phyloP scores from a whole-genome alignment of 768 basidiomycete genomes.

The Lactifluus subvellereus region DNA sequence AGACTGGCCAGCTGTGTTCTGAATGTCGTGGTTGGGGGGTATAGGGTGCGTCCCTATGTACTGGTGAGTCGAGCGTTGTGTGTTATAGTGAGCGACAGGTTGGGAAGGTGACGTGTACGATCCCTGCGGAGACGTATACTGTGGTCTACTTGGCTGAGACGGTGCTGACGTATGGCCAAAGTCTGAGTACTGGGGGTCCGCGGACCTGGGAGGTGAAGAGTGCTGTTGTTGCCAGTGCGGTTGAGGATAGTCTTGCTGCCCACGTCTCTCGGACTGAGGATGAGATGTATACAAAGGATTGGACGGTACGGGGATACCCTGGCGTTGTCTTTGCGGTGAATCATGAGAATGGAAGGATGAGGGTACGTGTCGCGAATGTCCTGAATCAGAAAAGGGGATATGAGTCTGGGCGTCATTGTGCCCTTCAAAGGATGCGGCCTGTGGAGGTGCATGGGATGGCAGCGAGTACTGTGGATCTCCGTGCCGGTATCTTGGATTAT shows the following conservation, averaged over 20 bases:
- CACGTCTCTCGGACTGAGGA: not conserved
- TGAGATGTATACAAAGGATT: not conserved
- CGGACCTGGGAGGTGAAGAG: not conserved
- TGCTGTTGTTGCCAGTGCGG: not conserved
- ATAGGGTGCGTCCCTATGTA: not conserved
- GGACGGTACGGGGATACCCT: not conserved
- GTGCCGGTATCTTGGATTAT: too few species aligned
- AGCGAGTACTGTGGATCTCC: too few species aligned
- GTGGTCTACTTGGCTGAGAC: not conserved
- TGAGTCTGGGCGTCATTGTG: not conserved
- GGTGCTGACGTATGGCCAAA: not conserved
- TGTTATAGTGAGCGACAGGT: too few species aligned
- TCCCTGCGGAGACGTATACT: not conserved
- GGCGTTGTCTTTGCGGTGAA: not conserved
- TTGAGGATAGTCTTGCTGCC: not conserved
- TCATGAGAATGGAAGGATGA: not conserved
- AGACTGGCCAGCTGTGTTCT: too few species aligned
- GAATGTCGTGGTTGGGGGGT: too few species aligned
- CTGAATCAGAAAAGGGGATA: not conserved
- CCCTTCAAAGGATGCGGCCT: not conserved
- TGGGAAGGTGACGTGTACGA: too few species aligned
- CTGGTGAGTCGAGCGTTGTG: not conserved
- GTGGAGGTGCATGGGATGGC: not conserved
- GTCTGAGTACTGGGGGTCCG: not conserved
- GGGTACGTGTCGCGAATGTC: not conserved